Evolutionary conservation across 108 stramenopile species (phyloP).

Genomic region (Stephanodiscus minutulus): DNA sequence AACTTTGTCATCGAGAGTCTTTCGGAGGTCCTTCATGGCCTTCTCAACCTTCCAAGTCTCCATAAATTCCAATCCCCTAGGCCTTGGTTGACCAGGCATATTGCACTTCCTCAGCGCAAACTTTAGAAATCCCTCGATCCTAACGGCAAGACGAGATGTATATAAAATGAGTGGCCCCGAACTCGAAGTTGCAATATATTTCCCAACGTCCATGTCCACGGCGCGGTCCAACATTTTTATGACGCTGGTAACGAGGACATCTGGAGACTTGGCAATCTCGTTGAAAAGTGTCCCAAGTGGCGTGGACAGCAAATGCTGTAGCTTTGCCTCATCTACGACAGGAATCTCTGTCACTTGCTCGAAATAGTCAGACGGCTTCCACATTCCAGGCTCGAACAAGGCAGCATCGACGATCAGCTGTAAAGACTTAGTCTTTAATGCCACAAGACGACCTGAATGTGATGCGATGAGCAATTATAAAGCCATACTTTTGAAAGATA

Average conservation of each 20-base stretch:
- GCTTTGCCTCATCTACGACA: conserved; percentile 70
- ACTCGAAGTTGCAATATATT: conserved; percentile 77
- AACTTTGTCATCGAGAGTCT: conserved; percentile 80
- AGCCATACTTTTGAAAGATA: background rate
- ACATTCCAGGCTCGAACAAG: conserved; percentile 94
- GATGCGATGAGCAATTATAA: background rate
- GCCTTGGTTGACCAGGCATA: conserved; percentile 74
- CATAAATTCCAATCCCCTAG: conserved; percentile 82
- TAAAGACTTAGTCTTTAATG: conserved; percentile 84
- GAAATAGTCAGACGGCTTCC: conserved; percentile 82
- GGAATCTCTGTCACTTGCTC: conserved; percentile 82
- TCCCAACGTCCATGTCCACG: conserved; percentile 93
- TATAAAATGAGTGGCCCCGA: conserved; percentile 96
- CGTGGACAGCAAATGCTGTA: conserved; percentile 82
- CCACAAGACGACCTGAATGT: conserved; percentile 65
- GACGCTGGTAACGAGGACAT: conserved; percentile 81
- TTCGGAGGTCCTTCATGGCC: conserved; percentile 77
- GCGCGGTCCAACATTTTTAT: conserved; percentile 92
- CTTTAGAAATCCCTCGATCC: conserved; percentile 91
- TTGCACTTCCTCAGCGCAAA: conserved; percentile 84
- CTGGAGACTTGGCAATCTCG: conserved; percentile 93
- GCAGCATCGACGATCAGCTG: conserved; percentile 95
- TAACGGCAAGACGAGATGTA: conserved; percentile 91
- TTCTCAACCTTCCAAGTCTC: conserved; percentile 79
- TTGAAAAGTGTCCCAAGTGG: conserved; percentile 94